Evolutionary conservation across 1,284 basidiomycete genomes (phyloP).

Genomic region (Ceratobasidium sp.): DNA sequence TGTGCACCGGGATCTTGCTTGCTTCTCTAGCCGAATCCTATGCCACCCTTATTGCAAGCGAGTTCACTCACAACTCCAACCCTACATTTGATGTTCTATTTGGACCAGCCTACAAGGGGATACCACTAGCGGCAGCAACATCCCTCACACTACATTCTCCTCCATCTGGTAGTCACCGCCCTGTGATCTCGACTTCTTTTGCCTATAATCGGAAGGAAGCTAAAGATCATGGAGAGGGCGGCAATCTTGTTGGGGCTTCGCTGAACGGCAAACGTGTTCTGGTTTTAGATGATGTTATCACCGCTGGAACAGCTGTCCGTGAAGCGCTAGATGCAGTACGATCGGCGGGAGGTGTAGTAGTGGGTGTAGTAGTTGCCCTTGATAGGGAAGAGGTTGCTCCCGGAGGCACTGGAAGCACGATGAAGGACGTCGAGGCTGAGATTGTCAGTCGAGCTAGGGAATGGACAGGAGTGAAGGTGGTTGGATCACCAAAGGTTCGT

Average conservation of each 20-base stretch:
- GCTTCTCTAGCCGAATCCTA: constrained; percentile 88
- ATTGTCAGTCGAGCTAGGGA: constrained; percentile 57
- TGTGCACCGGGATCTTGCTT: constrained; percentile 88
- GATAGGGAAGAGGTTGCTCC: constrained; percentile 83
- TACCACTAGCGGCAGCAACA: constrained; percentile 92
- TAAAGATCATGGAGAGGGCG: constrained; percentile 98
- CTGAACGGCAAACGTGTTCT: constrained; percentile 85
- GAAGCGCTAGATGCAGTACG: constrained; percentile 81
- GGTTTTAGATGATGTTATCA: constrained; percentile 97
- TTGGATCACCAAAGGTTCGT: constrained; percentile 75
- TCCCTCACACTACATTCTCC: constrained; percentile 67
- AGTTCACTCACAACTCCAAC: constrained; percentile 48
- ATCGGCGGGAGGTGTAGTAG: constrained; percentile 78
- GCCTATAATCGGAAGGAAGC: constrained; percentile 96
- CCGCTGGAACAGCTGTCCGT: constrained; percentile 92
- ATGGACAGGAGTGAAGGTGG: neutral
- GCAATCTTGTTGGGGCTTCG: constrained; percentile 87
- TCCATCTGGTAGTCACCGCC: constrained; percentile 63
- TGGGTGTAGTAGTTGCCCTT: constrained; percentile 91
- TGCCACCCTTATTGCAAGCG: constrained; percentile 76
- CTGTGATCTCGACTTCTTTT: constrained; percentile 80
- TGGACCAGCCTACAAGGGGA: constrained; percentile 98
- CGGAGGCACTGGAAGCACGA: constrained; percentile 66
- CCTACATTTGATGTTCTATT: constrained; percentile 89
- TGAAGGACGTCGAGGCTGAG: constrained; percentile 86